Evolutionary conservation across 495 filamentous ascomycete species (phyloP), one percentile per base, ranked within the genome.

Genomic region (Hypoxylon subgilvum): DNA sequence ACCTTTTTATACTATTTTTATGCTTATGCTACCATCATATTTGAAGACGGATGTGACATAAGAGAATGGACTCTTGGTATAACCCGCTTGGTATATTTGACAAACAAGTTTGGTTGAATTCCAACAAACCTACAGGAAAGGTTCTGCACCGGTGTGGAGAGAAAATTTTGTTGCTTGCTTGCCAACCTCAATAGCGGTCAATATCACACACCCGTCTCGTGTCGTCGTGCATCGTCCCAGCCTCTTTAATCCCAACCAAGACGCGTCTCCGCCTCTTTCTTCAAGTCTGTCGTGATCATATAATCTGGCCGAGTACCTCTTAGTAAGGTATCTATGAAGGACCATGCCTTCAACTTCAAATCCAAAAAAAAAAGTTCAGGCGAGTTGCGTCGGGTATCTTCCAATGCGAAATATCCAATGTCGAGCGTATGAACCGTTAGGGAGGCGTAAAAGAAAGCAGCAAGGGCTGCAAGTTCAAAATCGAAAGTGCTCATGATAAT

Each of bases 301-400:
- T 27, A 27, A 27, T 8, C 23, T 4, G 23, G 23, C 23, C 8
- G 23, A 27, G 23, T 8, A 27, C 4, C 3, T 27, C 23, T 27
- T 27, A 8, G 23, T 27, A 3, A 3, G 3, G 23, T 3, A 27
- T 27, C 23, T 27, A 27, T 3, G 23, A 27, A 4, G 4, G 3
- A 8, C 23, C 23, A 27, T 27, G 23, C 3, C 23, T 27, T 8
- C 8, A 27, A n/a, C n/a, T n/a, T n/a, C n/a, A n/a, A n/a, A n/a
- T n/a, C n/a, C n/a, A n/a, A n/a, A n/a, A n/a, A n/a, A n/a, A n/a
- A n/a, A n/a, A 22, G 23, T 23, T 25, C 34, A 52, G 59, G 36
- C 59, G 28, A 49, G 34, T 35, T 50, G 49, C 54, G 61, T 54
- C 54, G 53, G 61, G 61, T 64, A 64, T 64, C 61, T 58, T 63